Evolutionary conservation across 1,284 basidiomycete genomes (phyloP).

Genomic region (Puccinia horiana): DNA sequence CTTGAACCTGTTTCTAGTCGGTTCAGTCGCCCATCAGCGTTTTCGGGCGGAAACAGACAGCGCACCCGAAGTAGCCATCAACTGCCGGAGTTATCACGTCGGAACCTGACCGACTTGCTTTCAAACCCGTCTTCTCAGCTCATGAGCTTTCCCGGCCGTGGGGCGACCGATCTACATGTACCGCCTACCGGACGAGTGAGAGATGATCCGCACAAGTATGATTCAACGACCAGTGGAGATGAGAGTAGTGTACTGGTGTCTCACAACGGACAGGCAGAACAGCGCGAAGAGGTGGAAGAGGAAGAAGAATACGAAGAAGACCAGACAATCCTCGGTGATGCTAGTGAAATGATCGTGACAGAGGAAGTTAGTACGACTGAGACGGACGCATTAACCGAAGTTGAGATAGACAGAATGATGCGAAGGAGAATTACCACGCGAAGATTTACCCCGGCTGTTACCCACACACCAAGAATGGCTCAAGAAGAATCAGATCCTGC

Average conservation of each 20-base stretch:
- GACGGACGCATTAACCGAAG: slow-evolving; percentile 10
- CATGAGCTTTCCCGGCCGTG: neutral
- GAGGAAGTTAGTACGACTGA: slow-evolving; percentile 22
- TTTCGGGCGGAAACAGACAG: slow-evolving; percentile 15
- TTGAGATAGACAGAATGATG: slow-evolving; percentile 15
- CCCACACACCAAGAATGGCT: neutral
- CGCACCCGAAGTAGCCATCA: slow-evolving; percentile 15
- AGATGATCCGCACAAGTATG: neutral
- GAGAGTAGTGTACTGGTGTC: slow-evolving; percentile 3
- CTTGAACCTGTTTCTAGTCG: neutral
- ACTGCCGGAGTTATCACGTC: slow-evolving; percentile 8
- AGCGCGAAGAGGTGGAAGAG: neutral
- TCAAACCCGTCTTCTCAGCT: neutral
- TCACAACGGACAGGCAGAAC: neutral
- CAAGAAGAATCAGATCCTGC: neutral
- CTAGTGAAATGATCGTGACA: slow-evolving; percentile 7
- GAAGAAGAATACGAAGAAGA: slow-evolving; percentile 33
- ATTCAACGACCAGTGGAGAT: slow-evolving; percentile 28
- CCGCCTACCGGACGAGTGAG: neutral
- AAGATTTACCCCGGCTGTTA: neutral
- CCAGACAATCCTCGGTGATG: slow-evolving; percentile 33
- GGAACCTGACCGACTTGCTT: neutral
- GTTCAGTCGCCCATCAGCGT: slow-evolving; percentile 29
- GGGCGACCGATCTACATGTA: neutral
- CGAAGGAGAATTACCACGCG: neutral